Evolutionary conservation across 805 yeast species (phyloP).

Genomic region (Suhomyces faveliae): DNA sequence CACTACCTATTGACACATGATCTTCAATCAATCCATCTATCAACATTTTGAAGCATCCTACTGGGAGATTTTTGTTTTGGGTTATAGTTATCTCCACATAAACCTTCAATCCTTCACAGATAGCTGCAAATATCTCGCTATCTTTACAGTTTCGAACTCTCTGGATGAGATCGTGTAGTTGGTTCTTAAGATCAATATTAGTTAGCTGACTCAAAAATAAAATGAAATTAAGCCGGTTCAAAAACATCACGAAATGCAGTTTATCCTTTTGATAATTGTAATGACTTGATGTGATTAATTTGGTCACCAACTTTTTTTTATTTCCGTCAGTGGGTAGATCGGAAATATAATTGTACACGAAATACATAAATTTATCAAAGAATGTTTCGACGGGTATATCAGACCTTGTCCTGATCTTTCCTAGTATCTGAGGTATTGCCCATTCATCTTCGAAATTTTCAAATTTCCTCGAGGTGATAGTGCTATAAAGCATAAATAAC

Average conservation of each 20-base stretch:
- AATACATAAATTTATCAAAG: slow-evolving; percentile 37
- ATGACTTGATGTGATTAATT: slow-evolving; percentile 38
- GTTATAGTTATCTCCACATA: slow-evolving; percentile 7
- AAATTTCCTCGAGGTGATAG: slow-evolving; percentile 32
- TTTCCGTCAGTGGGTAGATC: slow-evolving; percentile 20
- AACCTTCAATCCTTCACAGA: slow-evolving; percentile 3
- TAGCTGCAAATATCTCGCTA: slow-evolving; percentile 3
- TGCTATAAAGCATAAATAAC: slow-evolving; percentile 27
- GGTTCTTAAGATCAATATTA: slow-evolving; percentile 30
- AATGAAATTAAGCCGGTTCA: slow-evolving; percentile 38
- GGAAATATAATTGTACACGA: slow-evolving; percentile 34
- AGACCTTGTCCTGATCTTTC: slow-evolving; percentile 20
- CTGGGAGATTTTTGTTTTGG: slow-evolving; percentile 2
- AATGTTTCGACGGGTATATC: slow-evolving; percentile 29
- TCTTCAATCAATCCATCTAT: slow-evolving; percentile 2
- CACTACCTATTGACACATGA: slow-evolving; percentile 15
- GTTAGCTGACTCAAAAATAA: slow-evolving; percentile 35
- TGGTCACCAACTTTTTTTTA: slow-evolving; percentile 31
- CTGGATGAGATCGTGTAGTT: slow-evolving; percentile 23
- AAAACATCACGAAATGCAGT: slow-evolving; percentile 29
- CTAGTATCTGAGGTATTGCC: slow-evolving; percentile 21
- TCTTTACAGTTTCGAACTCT: slow-evolving; percentile 17
- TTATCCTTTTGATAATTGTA: slow-evolving; percentile 28
- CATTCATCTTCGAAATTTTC: slow-evolving; percentile 37
- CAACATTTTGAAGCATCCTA: slow-evolving; percentile 2